Percentiles rank a stretch among this genome's conserved stretches.
Evolutionary conservation across 2,329 filamentous ascomycete species (phyloP).

Genomic region (Rhynchosporium graminicola): DNA sequence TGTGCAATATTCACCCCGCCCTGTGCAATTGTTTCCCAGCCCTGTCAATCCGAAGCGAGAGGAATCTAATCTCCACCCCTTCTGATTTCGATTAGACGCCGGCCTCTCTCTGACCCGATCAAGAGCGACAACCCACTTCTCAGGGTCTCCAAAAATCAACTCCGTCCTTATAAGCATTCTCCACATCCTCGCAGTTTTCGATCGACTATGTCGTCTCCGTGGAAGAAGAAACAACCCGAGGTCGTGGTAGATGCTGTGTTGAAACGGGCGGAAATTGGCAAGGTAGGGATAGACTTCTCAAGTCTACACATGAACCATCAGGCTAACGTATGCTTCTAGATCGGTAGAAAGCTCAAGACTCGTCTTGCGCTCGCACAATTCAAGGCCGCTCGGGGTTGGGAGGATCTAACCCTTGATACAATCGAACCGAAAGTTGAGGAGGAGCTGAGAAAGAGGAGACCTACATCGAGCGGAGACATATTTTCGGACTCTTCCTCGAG

Average conservation of each 20-base stretch:
- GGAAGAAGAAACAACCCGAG: constrained; percentile 61
- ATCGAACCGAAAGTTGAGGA: constrained; percentile 85
- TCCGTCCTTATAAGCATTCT: constrained; percentile 3
- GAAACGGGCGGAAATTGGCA: constrained; percentile 73
- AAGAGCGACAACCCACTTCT: constrained; percentile 18
- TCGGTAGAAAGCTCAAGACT: constrained; percentile 89
- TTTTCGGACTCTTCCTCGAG: constrained; percentile 81
- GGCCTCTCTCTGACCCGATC: constrained; percentile 22
- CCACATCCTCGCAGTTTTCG: constrained; percentile 5
- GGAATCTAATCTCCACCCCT: constrained; percentile 12
- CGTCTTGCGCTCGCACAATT: constrained; percentile 93
- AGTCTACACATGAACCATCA: constrained; percentile 10
- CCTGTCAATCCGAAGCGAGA: constrained; percentile 11
- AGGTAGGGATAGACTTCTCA: constrained; percentile 52
- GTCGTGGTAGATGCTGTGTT: constrained; percentile 68
- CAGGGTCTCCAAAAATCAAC: constrained; percentile 11
- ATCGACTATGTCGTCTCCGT: constrained; percentile 57
- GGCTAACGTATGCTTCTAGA: constrained; percentile 55
- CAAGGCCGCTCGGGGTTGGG: constrained; percentile 95
- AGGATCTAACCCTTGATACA: constrained; percentile 81
- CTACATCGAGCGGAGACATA: constrained; percentile 66
- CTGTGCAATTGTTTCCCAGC: constrained; percentile 7
- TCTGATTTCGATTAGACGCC: constrained; percentile 25
- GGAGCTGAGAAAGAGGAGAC: constrained; percentile 67
- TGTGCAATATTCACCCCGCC: neutral